A percentile compares a stretch with the other conserved stretches of the same genome.
phyloP scores from a whole-genome alignment of 1,284 basidiomycete genomes.

The Puccinia hordei region DNA sequence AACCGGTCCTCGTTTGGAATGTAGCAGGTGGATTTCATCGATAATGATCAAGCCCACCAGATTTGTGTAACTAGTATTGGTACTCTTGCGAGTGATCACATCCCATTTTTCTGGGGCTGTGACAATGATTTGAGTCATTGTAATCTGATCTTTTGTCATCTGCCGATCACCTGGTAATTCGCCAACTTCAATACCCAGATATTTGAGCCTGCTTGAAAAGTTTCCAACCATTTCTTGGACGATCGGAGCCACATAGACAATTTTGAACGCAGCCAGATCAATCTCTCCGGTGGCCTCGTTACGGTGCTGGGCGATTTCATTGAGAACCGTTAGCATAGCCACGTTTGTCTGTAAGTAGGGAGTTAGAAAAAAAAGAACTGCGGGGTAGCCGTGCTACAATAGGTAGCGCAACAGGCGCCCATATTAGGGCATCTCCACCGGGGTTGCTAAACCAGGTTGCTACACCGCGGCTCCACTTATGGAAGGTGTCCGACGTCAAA shows the following conservation, averaged over 20 bases:
- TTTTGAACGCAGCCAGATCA: constrained; percentile 89
- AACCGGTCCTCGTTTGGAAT: constrained; percentile 97
- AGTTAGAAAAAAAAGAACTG: not conserved
- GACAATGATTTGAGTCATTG: constrained; percentile 97
- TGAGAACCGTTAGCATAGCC: constrained; percentile 88
- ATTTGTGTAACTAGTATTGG: constrained; percentile 95
- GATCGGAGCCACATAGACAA: constrained; percentile 96
- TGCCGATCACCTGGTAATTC: constrained; percentile 97
- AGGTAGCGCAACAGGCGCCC: too few species aligned
- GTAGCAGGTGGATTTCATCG: constrained; percentile 95
- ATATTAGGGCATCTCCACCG: too few species aligned
- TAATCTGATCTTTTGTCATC: constrained; percentile 96
- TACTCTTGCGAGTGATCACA: constrained; percentile 96
- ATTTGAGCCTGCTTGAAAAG: constrained; percentile 77
- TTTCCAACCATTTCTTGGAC: constrained; percentile 97
- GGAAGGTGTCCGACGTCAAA: too few species aligned
- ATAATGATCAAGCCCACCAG: constrained; percentile 95
- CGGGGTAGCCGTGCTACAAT: not conserved
- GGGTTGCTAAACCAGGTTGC: too few species aligned
- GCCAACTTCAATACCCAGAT: constrained; percentile 83
- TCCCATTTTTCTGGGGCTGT: constrained; percentile 99
- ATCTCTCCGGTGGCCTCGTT: constrained; percentile 80
- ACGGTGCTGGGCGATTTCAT: constrained; percentile 80
- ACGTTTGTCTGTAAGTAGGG: constrained; percentile 78
- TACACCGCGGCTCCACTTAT: too few species aligned